Base-by-base conservation (phyloP, 345 rosid genomes). In the Ceriops zippeliana region DNA sequence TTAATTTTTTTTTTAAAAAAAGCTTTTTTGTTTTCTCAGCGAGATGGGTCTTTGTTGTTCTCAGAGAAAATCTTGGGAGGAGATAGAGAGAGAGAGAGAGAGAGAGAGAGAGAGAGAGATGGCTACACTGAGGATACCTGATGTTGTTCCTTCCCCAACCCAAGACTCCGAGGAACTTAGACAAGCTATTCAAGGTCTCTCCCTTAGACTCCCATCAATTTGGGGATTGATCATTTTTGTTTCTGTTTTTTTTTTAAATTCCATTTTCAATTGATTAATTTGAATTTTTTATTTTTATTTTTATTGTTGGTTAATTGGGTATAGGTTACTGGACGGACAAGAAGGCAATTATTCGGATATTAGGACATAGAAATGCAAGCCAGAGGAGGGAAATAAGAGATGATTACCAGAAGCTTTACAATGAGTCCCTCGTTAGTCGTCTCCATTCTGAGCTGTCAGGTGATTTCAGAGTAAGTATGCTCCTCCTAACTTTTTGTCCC, bases 301-400 rank as follows among this genome's bases (percentile, higher is more conserved):
- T 6, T 22, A 20, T 68, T 17, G 8, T 61, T 62, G 66, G 54
- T 7, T 47, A 26, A 26, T 70, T 67, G 66, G 61, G 13, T 71
- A 13, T 62, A 95, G 97, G 99, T 68, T 66, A 83, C 73, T 96
- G 96, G 66, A 88, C 93, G 17, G 92, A 91, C 64, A 96, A 87
- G 84, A 83, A 85, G 38, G 86, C 76, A 13, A 47, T 91, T 24
- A 87, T 83, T 73, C 49, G 70, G 75, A 67, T 88, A 17, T 75
- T 95, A 24, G 96, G 99, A 6, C 81, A 74, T 69, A 79, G 99
- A 82, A 83, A 86, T 71, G 90, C 88, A 42, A 84, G 61, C 67
- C 99, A 95, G 51, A 90, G 96, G 79, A 85, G 58, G 78, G 65
- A 61, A 65, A 95, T 95, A 62, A 80, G 80, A 70, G 96, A 91